These are phyloP conservation scores for Rhizophora apiculata DNA, from an alignment of 345 rosid species.

Conservation along the genomic window DNA sequence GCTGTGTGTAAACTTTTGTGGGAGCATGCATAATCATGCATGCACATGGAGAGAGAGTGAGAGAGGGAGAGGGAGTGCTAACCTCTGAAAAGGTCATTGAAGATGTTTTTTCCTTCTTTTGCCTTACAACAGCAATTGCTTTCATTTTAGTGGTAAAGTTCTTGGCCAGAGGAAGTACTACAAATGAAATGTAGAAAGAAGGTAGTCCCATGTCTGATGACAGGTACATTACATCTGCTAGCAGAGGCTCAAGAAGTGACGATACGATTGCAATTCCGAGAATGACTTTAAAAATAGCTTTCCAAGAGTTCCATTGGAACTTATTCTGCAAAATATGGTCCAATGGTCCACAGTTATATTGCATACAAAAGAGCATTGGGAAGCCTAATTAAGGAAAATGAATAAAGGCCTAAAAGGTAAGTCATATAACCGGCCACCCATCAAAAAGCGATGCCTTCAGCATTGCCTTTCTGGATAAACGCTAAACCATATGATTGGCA, in stretches of 20 bases:
- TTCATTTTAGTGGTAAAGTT: not conserved
- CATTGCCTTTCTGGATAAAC: no score
- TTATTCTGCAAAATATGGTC: not conserved
- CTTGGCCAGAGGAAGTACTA: not conserved
- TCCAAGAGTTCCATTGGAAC: conserved; percentile 11
- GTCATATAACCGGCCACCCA: no score
- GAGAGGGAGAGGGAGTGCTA: not conserved
- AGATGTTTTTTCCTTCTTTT: not conserved
- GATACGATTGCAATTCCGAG: conserved; percentile 26
- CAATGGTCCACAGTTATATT: not conserved
- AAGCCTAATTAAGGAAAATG: no score
- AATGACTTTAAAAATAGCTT: conserved; percentile 17
- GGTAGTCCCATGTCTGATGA: conserved; percentile 29
- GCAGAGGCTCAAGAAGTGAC: conserved; percentile 29
- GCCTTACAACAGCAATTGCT: not conserved
- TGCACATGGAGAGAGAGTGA: not conserved
- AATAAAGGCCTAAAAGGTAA: no score
- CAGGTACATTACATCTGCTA: conserved; percentile 29
- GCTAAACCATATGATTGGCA: no score
- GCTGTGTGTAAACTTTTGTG: no score
- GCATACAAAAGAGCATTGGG: not conserved
- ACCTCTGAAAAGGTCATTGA: not conserved
- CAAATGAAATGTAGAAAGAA: not conserved
- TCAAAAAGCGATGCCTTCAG: no score
- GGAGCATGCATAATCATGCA: not conserved